Base-by-base conservation (phyloP, 306 rosid genomes). In the Alnus glutinosa region DNA sequence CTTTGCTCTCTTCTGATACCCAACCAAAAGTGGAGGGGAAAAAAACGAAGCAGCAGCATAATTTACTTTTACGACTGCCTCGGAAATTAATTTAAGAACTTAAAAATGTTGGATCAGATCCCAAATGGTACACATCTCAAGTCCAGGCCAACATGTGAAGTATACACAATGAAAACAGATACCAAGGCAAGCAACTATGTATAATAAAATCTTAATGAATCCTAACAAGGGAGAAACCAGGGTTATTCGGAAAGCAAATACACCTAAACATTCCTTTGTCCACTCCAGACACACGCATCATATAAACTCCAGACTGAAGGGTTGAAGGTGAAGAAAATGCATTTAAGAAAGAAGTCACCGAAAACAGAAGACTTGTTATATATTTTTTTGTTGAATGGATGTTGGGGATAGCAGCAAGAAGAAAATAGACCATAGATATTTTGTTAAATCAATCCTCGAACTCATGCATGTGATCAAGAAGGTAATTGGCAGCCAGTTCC, bases 401-500 rank as follows among this genome's bases (percentile, higher is more conserved):
- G 34, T 10, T 13, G 47, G n/a, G 46, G 47, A 28, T 14, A 15
- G 47, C 16, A 12, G 18, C 44, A 34, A 63, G 70, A 34, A 28
- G 70, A 52, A 32, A 73, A 39, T 72, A 30, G 69, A 39, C 79
- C 82, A 30, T 9, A n/a, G 36, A 67, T 54, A 39, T 67, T 76
- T 30, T 49, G 9, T 46, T 5, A 16, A 61, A 73, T 87, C 89
- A 89, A 39, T 91, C 98, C 51, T 90, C 96, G 34, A 92, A 94
- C 86, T 94, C 97, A 78, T 94, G 91, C 77, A 85, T 88, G 84
- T 94, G 97, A 86, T 94, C 97, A 71, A 94, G 79, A 74, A 94
- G 98, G 59, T 90, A 94, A 91, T 94, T 94, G 61, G 98, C 98
- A 59, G 97, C 97, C 86, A 94, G 59, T 54, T 94, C 98, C 85